Evolutionary conservation across 2,329 filamentous ascomycete genomes (phyloP).

Genomic region (Aspergillus proliferans): DNA sequence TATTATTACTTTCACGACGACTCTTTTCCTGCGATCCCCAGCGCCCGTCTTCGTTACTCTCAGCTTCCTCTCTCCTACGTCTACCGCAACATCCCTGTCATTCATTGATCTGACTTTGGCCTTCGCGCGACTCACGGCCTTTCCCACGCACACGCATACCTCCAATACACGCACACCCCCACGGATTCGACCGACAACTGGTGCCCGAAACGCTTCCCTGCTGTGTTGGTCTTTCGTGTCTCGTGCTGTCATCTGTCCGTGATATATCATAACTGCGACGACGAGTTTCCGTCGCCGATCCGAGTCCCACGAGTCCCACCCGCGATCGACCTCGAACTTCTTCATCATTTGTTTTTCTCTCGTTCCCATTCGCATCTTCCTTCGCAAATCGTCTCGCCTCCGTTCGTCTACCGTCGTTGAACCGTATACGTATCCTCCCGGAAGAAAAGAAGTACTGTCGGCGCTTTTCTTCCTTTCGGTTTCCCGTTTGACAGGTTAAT

Average conservation of each 20-base stretch:
- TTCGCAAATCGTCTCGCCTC: background rate
- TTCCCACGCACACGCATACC: conserved; percentile 1
- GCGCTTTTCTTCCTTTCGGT: background rate
- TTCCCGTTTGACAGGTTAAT: background rate
- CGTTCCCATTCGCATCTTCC: background rate
- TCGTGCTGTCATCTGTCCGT: background rate
- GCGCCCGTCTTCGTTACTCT: no score
- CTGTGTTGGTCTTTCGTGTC: conserved; percentile 18
- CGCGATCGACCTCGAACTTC: background rate
- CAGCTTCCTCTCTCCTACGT: no score
- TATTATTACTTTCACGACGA: no score
- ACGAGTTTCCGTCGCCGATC: background rate
- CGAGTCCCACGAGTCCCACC: conserved; percentile 1
- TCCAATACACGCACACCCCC: no score
- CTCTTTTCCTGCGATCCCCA: no score
- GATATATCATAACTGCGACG: background rate
- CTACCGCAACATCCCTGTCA: no score
- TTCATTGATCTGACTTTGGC: conserved; percentile 8
- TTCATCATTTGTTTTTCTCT: background rate
- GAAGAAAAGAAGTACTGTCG: background rate
- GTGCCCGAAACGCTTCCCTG: conserved; percentile 26
- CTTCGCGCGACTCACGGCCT: conserved; percentile 24
- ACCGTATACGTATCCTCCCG: no score
- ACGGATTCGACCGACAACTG: conserved; percentile 19
- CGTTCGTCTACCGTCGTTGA: no score